A percentile compares a stretch with the other conserved stretches of the same genome.
Conservation (phyloP, 2,329 filamentous ascomycete genomes). For the Magnaporthiopsis poae region DNA sequence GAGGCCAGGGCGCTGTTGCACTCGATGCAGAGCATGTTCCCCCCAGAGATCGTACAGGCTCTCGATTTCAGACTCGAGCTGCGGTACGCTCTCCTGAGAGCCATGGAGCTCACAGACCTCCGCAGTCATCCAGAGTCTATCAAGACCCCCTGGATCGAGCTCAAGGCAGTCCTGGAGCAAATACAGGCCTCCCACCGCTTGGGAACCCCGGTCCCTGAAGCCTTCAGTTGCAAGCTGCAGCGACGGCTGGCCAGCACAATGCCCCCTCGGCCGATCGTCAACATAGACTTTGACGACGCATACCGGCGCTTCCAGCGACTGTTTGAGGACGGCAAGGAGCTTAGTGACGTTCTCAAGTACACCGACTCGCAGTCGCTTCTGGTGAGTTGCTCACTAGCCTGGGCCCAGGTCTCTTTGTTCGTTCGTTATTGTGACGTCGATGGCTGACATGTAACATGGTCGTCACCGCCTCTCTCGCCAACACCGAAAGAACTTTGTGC, state of each 20-base stretch:
- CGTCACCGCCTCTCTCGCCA: background rate
- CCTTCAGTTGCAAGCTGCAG: conserved; percentile 85
- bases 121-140: conserved; percentile 36
- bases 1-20: conserved; percentile 45
- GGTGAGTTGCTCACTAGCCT: conserved; percentile 33
- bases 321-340: conserved; percentile 61
- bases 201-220: conserved; percentile 57
- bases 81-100: conserved; percentile 51
- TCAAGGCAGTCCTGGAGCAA: conserved; percentile 38
- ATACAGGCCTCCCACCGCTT: conserved; percentile 53
- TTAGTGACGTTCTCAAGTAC: conserved; percentile 58
- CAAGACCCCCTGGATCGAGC: conserved; percentile 42
- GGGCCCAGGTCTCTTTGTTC: background rate
- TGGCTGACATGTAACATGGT: background rate
- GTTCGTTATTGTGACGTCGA: conserved; percentile 7
- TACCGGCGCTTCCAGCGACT: conserved; percentile 59
- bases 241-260: conserved; percentile 87
- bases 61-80: conserved; percentile 57
- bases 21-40: conserved; percentile 27
- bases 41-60: conserved; percentile 38
- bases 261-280: conserved; percentile 80
- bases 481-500: conserved; percentile 55
- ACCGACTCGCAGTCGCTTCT: conserved; percentile 58
- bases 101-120: conserved; percentile 38
- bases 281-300: conserved; percentile 63